Conservation (phyloP, 2,329 filamentous ascomycete genomes). For the Albifimbria verrucaria region DNA sequence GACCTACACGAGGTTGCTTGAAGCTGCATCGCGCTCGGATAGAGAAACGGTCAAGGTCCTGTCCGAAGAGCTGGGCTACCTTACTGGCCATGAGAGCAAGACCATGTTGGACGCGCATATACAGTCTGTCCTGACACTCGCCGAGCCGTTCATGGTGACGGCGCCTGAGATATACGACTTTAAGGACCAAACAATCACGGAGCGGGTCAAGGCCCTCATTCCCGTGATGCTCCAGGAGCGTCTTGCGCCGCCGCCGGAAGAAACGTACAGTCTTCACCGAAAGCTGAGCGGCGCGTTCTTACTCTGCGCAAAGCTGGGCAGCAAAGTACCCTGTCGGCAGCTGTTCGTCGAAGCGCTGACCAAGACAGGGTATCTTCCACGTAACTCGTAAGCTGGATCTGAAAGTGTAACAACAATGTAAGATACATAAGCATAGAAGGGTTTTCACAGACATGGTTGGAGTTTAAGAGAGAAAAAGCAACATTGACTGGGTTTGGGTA, state of each 20-base stretch:
- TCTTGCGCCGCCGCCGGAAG: conserved; percentile 87
- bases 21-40: conserved; percentile 73
- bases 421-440: not conserved
- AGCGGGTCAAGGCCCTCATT: conserved; percentile 82
- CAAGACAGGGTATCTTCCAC: conserved; percentile 27
- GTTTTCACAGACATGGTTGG: not conserved
- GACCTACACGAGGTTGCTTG: conserved; percentile 75
- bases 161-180: conserved; percentile 91
- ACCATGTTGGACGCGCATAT: conserved; percentile 89
- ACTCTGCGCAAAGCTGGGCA: conserved; percentile 82
- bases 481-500: not conserved
- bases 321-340: conserved; percentile 74
- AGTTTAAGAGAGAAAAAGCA: not conserved
- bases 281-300: conserved; percentile 95
- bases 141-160: conserved; percentile 78
- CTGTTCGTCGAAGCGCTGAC: conserved; percentile 65
- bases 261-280: conserved; percentile 93
- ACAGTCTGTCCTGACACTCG: conserved; percentile 82
- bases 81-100: conserved; percentile 84
- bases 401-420: not conserved
- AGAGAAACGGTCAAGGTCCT: conserved; percentile 59
- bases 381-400: not conserved
- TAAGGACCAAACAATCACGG: conserved; percentile 90
- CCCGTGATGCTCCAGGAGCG: conserved; percentile 91
- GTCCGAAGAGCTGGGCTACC: conserved; percentile 78